These are phyloP conservation scores for Akanthomyces dipterigenus DNA, from an alignment of 2,329 filamentous ascomycete genomes.

Conservation along the genomic window DNA sequence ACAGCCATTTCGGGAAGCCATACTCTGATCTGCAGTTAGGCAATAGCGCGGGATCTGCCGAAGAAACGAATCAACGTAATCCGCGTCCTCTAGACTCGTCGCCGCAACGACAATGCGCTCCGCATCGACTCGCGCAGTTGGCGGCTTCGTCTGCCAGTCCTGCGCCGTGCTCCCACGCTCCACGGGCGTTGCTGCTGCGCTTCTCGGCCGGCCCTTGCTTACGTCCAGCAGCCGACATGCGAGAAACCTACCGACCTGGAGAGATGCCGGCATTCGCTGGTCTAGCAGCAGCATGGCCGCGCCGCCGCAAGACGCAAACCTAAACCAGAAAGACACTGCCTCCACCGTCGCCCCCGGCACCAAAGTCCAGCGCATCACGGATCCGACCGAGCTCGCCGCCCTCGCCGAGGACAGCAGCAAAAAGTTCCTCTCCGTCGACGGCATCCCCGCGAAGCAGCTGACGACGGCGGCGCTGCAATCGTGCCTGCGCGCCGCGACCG, in stretches of 20 bases:
- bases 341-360: not conserved
- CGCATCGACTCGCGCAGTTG: constrained; percentile 24
- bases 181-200: constrained; percentile 16
- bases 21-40: not conserved
- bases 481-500: constrained; percentile 38
- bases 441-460: constrained; percentile 37
- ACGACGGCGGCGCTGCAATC: constrained; percentile 38
- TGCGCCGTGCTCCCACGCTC: constrained; percentile 30
- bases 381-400: constrained; percentile 33
- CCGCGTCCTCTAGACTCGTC: not conserved
- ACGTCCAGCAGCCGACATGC: not conserved
- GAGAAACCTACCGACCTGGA: constrained; percentile 5
- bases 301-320: not conserved
- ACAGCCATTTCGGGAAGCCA: not conserved
- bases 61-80: not conserved
- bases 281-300: constrained; percentile 18
- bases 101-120: constrained; percentile 29
- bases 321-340: not conserved
- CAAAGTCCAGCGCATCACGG: constrained; percentile 22
- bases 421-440: constrained; percentile 37
- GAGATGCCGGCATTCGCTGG: constrained; percentile 20
- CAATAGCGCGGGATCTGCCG: not conserved
- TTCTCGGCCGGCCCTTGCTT: constrained; percentile 21
- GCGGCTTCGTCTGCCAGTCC: constrained; percentile 37
- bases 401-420: constrained; percentile 36